These are phyloP conservation scores for Chamaenerion angustifolium DNA, from an alignment of 345 rosid genomes.

Conservation along the genomic window DNA sequence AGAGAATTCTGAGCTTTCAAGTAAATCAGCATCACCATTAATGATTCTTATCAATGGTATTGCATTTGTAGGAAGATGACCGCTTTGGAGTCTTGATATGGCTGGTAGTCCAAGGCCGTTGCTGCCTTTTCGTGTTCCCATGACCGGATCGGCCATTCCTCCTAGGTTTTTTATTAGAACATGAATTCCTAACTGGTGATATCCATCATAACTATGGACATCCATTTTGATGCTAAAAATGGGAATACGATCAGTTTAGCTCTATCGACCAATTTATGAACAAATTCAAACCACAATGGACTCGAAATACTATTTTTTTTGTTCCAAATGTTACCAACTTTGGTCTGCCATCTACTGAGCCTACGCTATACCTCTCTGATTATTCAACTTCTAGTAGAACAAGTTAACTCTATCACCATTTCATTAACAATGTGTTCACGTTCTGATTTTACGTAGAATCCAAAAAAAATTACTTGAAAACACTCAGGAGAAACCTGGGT, in stretches of 20 bases:
- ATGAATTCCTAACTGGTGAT: too few relatives aligned
- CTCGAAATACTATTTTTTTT: too few relatives aligned
- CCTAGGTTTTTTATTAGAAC: constrained; percentile 15
- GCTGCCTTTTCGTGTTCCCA: constrained; percentile 17
- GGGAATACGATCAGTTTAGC: too few relatives aligned
- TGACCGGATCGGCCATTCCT: constrained; percentile 22
- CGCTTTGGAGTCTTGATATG: constrained; percentile 43
- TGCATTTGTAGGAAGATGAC: constrained; percentile 38
- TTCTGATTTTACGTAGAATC: neutral
- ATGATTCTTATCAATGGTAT: constrained; percentile 32
- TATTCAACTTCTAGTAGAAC: too few relatives aligned
- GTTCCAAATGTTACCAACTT: too few relatives aligned
- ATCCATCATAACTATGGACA: too few relatives aligned
- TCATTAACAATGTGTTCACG: too few relatives aligned
- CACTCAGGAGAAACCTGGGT: neutral
- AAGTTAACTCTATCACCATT: too few relatives aligned
- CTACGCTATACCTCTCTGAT: neutral
- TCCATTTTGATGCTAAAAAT: too few relatives aligned
- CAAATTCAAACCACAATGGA: too few relatives aligned
- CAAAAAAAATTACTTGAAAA: constrained; percentile 1
- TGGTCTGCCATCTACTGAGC: neutral
- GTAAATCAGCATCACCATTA: constrained; percentile 33
- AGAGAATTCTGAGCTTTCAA: constrained; percentile 70
- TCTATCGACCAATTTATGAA: too few relatives aligned
- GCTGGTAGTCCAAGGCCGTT: constrained; percentile 40